Base-by-base conservation (phyloP, 2,329 filamentous ascomycete genomes). In the Colletotrichum viniferum region DNA sequence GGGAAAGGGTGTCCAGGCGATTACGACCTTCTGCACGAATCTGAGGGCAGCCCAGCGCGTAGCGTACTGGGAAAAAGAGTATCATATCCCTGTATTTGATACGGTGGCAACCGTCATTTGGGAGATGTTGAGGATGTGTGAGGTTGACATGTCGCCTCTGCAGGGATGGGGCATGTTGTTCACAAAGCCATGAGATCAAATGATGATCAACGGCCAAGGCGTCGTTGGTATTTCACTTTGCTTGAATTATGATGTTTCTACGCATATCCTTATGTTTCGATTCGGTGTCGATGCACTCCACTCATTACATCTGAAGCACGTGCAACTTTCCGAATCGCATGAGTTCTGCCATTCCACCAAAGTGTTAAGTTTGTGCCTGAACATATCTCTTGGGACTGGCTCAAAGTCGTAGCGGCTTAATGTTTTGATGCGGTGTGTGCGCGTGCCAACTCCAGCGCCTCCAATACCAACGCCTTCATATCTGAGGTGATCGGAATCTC, bases 1-100 rank as follows among this genome's bases (percentile, higher is more conserved):
- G 55, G 78, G 80, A 18, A 77, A 81, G 5, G 75, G 70, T 4
- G 78, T 82, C 2, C 74, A 83, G 69, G 83, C 82, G 3, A 78
- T 87, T 2, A 82, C 82, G 9, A 85, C 84, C 3, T 86, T 87
- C 77, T 88, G 86, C 78, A 88, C 85, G 16, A 87, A 87, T 77
- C 78, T 87, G 34, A 78, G 78, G 14, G 85, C 85, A 5, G 86
- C 85, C 8, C 83, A 85, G 70, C 78, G 83, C 9, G 85, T 81
- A 3, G 77, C 74, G 12, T 43, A 79, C 18, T 87, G 86, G 86
- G 86, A 88, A 76, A 67, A 62, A 18, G 78, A 80, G 73, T 74
- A 84, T 70, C 80, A 79, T 2, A 63, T 87, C 5, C 78, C 80
- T 4, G 83, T 87, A 7, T 80, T 86, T 24, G 86, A 88, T 79